Evolutionary conservation across 306 rosid species (phyloP).

Genomic region (Quercus glauca): DNA sequence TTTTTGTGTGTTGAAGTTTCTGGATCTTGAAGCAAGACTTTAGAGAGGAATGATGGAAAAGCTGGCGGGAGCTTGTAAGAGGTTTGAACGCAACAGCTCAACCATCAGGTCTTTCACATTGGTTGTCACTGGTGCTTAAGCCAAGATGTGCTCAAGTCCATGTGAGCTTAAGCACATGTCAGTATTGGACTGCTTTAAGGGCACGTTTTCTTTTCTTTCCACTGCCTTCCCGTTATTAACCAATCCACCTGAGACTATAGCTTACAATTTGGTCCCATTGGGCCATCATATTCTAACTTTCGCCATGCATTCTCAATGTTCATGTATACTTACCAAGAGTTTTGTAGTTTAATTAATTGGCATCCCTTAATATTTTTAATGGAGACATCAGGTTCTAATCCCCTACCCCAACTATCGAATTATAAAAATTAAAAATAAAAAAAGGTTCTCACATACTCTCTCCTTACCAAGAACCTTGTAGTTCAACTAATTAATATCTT

Average conservation of each 20-base stretch:
- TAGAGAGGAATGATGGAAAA: conserved; percentile 15
- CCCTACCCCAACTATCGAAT: no score
- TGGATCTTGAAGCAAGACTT: conserved; percentile 30
- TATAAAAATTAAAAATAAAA: no score
- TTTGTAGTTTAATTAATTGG: no score
- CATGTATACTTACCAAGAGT: no score
- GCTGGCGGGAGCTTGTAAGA: conserved; percentile 25
- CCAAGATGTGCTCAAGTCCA: neutral
- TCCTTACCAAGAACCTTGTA: no score
- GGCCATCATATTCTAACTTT: no score
- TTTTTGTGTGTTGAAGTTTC: conserved; percentile 14
- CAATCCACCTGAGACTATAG: neutral
- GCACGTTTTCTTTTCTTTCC: neutral
- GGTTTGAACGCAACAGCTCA: conserved; percentile 19
- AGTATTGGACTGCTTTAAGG: neutral
- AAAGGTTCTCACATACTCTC: no score
- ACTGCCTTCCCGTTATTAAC: neutral
- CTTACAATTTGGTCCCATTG: neutral
- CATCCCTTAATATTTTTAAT: no score
- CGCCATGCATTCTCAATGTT: no score
- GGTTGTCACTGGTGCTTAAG: neutral
- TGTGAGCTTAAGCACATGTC: neutral
- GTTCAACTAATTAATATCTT: no score
- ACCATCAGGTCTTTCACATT: neutral
- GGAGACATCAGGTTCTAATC: no score